A percentile compares a stretch with the other conserved stretches of the same genome.
These are phyloP conservation scores for Syncephalastrum monosporum DNA, from an alignment of 371 early-diverging fungal species.

Conservation along the genomic window DNA sequence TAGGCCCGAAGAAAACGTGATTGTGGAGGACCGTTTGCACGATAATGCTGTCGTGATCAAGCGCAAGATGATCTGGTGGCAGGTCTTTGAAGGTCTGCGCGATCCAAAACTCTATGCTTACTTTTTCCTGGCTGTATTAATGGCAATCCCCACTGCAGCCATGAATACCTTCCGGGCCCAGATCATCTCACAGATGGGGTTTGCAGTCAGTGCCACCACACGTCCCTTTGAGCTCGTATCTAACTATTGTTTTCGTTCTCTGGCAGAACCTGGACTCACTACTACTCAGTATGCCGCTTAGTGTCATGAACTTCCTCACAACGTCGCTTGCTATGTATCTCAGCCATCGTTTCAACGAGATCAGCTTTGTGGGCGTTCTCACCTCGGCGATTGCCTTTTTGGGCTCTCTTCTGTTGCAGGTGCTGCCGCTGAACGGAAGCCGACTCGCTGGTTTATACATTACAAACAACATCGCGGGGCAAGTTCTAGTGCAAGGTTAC, in stretches of 20 bases:
- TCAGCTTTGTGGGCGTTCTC: conserved; percentile 5
- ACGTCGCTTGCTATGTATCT: conserved; percentile 1
- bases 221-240: background rate
- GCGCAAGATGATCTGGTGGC: conserved; percentile 21
- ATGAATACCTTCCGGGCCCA: conserved; percentile 29
- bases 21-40: conserved; percentile 28
- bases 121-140: conserved; percentile 18
- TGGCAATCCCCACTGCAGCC: conserved; percentile 28
- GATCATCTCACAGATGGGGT: conserved; percentile 31
- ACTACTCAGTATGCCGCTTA: too few relatives aligned
- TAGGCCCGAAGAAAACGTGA: conserved; percentile 27
- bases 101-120: conserved; percentile 32
- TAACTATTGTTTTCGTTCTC: too few relatives aligned
- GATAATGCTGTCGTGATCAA: conserved; percentile 21
- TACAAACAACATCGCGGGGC: background rate
- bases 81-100: conserved; percentile 28
- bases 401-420: conserved; percentile 8
- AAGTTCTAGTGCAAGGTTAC: background rate
- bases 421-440: conserved; percentile 1
- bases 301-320: too few relatives aligned
- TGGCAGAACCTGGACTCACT: too few relatives aligned
- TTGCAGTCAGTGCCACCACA: conserved; percentile 19
- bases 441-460: conserved; percentile 6
- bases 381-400: background rate
- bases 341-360: background rate